These are phyloP conservation scores for Xylariaceae sp. DNA, from an alignment of 2,329 filamentous ascomycete genomes.

Conservation along the genomic window DNA sequence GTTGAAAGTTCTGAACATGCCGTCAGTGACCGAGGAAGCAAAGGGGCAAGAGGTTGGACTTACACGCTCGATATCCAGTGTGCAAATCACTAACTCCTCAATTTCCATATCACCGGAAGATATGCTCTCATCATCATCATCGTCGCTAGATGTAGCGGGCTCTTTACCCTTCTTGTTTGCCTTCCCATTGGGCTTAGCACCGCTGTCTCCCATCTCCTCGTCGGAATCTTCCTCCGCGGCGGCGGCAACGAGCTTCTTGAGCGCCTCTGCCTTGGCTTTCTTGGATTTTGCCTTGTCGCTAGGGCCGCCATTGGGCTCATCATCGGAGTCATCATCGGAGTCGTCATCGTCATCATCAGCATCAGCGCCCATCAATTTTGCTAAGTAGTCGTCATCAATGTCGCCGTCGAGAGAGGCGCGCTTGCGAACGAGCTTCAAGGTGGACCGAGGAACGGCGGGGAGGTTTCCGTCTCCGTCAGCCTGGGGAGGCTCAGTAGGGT, in stretches of 20 bases:
- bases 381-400: constrained; percentile 63
- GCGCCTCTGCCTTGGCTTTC: constrained; percentile 74
- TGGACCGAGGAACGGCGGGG: constrained; percentile 67
- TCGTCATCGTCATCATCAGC: constrained; percentile 50
- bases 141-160: constrained; percentile 49
- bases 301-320: constrained; percentile 80
- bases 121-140: constrained; percentile 50
- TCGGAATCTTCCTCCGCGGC: constrained; percentile 56
- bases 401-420: constrained; percentile 59
- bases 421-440: constrained; percentile 83
- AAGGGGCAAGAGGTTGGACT: constrained; percentile 29
- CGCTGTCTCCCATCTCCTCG: constrained; percentile 62
- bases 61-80: constrained; percentile 89
- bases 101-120: constrained; percentile 62
- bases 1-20: constrained; percentile 74
- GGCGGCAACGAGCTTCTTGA: constrained; percentile 72
- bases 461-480: constrained; percentile 59
- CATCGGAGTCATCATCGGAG: constrained; percentile 51
- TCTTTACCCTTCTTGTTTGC: constrained; percentile 67
- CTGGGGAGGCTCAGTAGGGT: constrained; percentile 74
- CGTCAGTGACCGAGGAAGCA: constrained; percentile 26
- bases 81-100: constrained; percentile 93
- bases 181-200: constrained; percentile 59
- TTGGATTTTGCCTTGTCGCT: constrained; percentile 88
- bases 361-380: constrained; percentile 47